These are phyloP conservation scores for Rubia yunnanensis DNA, from an alignment of 257 asterid species.

Conservation along the genomic window DNA sequence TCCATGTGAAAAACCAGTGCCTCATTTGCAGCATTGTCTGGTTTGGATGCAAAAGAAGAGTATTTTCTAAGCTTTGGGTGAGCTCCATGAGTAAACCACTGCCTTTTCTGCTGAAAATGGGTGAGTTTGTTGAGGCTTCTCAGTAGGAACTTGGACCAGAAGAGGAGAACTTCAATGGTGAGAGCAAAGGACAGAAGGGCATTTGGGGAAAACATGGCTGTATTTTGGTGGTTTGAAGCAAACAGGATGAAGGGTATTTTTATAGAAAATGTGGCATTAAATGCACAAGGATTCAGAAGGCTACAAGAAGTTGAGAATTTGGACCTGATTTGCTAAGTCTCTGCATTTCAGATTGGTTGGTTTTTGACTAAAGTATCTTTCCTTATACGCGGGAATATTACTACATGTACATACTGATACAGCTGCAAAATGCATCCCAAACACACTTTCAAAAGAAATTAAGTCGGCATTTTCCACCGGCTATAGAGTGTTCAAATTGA, in stretches of 20 bases:
- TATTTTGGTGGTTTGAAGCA: neutral
- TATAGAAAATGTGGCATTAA: slow-evolving; percentile 10
- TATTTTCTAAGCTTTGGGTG: slow-evolving; percentile 15
- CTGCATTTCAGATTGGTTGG: neutral
- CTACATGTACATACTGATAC: no score
- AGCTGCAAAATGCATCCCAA: neutral
- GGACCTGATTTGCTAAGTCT: neutral
- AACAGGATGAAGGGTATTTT: neutral
- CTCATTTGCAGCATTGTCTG: slow-evolving; percentile 7
- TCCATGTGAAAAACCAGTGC: slow-evolving; percentile 28
- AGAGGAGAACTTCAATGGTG: slow-evolving; percentile 17
- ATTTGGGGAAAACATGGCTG: slow-evolving; percentile 10
- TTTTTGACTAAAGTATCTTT: neutral
- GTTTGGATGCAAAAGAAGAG: slow-evolving; percentile 9
- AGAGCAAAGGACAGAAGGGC: slow-evolving; percentile 14
- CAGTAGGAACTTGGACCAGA: slow-evolving; percentile 18
- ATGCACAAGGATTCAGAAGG: neutral
- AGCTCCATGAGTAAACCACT: slow-evolving; percentile 10
- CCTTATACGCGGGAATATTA: neutral
- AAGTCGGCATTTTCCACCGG: neutral
- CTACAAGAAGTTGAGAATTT: slow-evolving; percentile 2
- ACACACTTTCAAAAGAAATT: neutral
- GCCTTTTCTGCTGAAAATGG: slow-evolving; percentile 10
- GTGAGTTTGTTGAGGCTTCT: slow-evolving; percentile 12
- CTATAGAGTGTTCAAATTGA: no score